phyloP scores from a whole-genome alignment of 176 grass and related monocot species.

The maize (Zea mays) region DNA sequence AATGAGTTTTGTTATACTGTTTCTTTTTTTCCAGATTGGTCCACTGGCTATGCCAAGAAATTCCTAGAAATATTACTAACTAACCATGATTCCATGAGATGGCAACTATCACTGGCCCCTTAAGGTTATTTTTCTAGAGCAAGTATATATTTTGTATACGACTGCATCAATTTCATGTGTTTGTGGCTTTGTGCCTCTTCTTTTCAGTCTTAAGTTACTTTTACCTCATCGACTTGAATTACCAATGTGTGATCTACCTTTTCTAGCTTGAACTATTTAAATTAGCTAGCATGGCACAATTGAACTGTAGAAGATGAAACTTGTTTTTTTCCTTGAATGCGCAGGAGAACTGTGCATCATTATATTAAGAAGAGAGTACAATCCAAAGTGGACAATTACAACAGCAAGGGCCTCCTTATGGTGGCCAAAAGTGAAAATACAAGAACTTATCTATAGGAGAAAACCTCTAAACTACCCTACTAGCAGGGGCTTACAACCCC shows the following conservation, averaged over 20 bases:
- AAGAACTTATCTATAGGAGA: too few species aligned
- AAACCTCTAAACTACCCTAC: too few species aligned
- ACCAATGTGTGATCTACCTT: neutral
- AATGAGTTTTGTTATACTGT: too few species aligned
- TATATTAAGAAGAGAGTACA: too few species aligned
- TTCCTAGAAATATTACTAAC: neutral
- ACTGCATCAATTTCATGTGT: neutral
- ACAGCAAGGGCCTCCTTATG: too few species aligned
- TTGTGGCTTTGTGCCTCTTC: neutral
- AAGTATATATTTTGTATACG: slow-evolving; percentile 8
- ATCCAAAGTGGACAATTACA: too few species aligned
- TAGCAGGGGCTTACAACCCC: too few species aligned
- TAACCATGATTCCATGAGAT: neutral
- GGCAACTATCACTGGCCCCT: neutral
- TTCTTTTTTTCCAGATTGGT: neutral
- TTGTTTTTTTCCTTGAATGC: too few species aligned
- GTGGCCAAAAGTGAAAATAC: too few species aligned
- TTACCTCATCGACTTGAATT: neutral
- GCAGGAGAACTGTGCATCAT: too few species aligned
- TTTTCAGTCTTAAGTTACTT: neutral
- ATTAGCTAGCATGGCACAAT: neutral
- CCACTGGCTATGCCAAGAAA: neutral
- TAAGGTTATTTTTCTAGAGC: neutral
- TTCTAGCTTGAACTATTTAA: neutral
- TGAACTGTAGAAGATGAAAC: neutral